Conservation (phyloP, 2,329 filamentous ascomycete species). For the Colletotrichum tabaci region DNA sequence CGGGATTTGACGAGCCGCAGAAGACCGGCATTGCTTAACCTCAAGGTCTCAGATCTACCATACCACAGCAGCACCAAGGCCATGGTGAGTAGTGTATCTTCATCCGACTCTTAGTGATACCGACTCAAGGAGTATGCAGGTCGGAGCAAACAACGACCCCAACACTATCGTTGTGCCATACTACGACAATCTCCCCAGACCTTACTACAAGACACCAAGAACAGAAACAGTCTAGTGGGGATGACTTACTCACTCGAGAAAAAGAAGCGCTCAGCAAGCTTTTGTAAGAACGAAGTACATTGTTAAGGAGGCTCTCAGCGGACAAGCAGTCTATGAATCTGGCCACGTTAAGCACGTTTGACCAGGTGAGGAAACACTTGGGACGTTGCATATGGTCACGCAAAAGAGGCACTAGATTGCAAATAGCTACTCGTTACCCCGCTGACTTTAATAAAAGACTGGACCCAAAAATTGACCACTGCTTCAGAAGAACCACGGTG, state of each 20-base stretch:
- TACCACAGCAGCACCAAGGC: conserved; percentile 22
- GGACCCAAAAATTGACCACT: neutral
- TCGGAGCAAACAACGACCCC: conserved; percentile 19
- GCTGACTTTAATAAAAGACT: neutral
- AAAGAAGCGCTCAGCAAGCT: neutral
- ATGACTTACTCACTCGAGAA: too few species aligned
- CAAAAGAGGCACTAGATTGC: neutral
- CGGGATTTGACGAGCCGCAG: neutral
- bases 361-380: neutral
- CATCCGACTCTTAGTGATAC: too few species aligned
- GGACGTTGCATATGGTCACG: neutral
- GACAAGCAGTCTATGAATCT: neutral
- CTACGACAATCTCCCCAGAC: conserved; percentile 22
- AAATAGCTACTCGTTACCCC: neutral
- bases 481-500: neutral
- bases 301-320: neutral
- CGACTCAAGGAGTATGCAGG: neutral
- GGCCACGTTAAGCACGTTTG: neutral
- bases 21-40: conserved; percentile 16
- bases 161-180: conserved; percentile 25
- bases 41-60: conserved; percentile 25
- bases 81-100: conserved; percentile 14
- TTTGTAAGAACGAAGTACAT: neutral
- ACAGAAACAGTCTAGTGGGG: too few species aligned
- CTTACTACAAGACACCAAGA: conserved; percentile 9